These are phyloP conservation scores for Teratosphaeria zuluensis DNA, from an alignment of 2,329 filamentous ascomycete genomes.

Conservation along the genomic window DNA sequence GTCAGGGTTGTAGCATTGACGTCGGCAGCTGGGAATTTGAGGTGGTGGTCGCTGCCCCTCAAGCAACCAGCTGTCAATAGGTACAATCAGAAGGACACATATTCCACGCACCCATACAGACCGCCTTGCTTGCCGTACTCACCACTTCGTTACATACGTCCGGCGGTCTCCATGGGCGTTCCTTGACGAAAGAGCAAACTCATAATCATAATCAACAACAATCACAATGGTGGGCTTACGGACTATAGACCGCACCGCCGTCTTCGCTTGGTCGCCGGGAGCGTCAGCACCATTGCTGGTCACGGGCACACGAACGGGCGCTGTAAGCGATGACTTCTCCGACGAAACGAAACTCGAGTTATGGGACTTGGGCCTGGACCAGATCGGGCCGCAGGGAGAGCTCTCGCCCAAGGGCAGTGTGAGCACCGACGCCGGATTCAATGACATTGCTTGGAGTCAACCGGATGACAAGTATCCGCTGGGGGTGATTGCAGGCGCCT, in stretches of 20 bases:
- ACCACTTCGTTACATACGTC: not conserved
- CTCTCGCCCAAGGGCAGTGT: slow-evolving; percentile 78
- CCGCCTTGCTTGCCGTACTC: not conserved
- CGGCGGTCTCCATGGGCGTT: not conserved
- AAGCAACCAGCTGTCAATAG: not conserved
- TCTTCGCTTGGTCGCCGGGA: slow-evolving; percentile 92
- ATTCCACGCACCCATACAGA: not conserved
- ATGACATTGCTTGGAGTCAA: slow-evolving; percentile 90
- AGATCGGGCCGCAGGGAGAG: slow-evolving; percentile 65
- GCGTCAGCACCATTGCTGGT: slow-evolving; percentile 71
- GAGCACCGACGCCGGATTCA: slow-evolving; percentile 86
- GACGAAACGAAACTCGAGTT: slow-evolving; percentile 94
- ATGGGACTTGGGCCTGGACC: slow-evolving; percentile 84
- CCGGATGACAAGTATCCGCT: slow-evolving; percentile 66
- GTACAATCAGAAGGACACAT: not conserved
- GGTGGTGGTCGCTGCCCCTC: not conserved
- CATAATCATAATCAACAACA: not conserved
- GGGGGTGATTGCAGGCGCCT: slow-evolving; percentile 87
- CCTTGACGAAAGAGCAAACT: not conserved
- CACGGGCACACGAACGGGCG: slow-evolving; percentile 88
- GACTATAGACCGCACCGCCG: slow-evolving; percentile 92
- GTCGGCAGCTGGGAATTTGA: not conserved
- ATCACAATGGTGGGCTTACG: slow-evolving; percentile 79
- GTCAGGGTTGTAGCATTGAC: not conserved
- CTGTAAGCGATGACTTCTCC: slow-evolving; percentile 94